A percentile compares a stretch with the other conserved stretches of the same genome.
Evolutionary conservation across 768 basidiomycete species (phyloP).

Genomic region (Russula brevipes): DNA sequence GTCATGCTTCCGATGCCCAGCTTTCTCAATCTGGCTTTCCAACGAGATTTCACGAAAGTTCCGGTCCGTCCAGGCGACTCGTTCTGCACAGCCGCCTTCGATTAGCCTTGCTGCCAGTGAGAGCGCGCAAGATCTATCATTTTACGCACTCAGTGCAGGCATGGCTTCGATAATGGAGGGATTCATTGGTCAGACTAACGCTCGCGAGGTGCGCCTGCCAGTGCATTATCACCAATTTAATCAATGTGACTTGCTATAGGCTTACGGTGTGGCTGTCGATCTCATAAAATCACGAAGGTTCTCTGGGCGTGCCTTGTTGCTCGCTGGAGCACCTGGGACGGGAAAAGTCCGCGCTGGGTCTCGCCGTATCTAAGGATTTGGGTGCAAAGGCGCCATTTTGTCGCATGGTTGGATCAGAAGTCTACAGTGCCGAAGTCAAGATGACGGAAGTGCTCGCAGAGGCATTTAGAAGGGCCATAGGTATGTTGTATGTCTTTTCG

Average conservation of each 20-base stretch:
- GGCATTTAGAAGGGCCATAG: slow-evolving; percentile 90
- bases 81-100: not conserved
- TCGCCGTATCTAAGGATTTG: slow-evolving; percentile 93
- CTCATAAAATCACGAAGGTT: slow-evolving; percentile 89
- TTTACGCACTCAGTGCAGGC: not conserved
- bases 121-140: slow-evolving; percentile 7
- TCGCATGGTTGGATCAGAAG: slow-evolving; percentile 98
- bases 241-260: slow-evolving; percentile 42
- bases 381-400: slow-evolving; percentile 96
- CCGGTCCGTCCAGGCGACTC: slow-evolving; percentile 3
- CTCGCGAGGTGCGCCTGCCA: slow-evolving; percentile 68
- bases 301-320: slow-evolving; percentile 84
- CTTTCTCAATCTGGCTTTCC: too few relatives aligned
- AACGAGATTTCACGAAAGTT: not conserved
- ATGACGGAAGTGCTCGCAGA: slow-evolving; percentile 98
- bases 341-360: slow-evolving; percentile 95
- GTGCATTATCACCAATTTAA: not conserved
- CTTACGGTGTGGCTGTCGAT: slow-evolving; percentile 85
- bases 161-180: slow-evolving; percentile 58
- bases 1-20: slow-evolving; percentile 27
- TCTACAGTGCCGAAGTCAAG: slow-evolving; percentile 95
- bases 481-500: slow-evolving; percentile 42
- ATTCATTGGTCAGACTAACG: slow-evolving; percentile 85
- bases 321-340: slow-evolving; percentile 95
- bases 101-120: not conserved